Evolutionary conservation across 1,284 basidiomycete species (phyloP).

Genomic region (Microstroma glucosiphilum): DNA sequence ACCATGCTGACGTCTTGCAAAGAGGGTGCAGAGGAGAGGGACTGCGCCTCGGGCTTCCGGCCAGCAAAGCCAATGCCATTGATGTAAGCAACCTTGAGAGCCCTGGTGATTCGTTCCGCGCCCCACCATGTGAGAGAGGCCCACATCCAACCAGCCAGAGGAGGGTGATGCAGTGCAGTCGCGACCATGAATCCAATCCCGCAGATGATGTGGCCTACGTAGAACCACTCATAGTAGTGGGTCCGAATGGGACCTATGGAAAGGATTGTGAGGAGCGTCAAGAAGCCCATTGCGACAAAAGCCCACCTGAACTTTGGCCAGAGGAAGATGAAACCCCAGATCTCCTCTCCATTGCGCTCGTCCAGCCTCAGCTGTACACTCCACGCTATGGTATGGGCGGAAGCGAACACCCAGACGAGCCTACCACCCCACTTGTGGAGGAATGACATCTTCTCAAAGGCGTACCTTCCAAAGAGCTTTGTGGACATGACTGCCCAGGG

Average conservation of each 20-base stretch:
- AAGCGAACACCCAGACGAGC: conserved; percentile 66
- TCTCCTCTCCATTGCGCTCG: conserved; percentile 56
- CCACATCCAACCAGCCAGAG: conserved; percentile 59
- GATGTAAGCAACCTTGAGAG: conserved; percentile 60
- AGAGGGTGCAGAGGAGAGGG: neutral
- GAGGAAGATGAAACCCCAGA: conserved; percentile 63
- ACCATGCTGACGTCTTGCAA: neutral
- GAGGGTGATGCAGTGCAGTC: conserved; percentile 53
- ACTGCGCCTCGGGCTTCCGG: conserved; percentile 30
- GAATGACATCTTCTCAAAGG: conserved; percentile 70
- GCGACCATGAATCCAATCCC: conserved; percentile 46
- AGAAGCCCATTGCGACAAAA: conserved; percentile 63
- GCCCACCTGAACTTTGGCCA: conserved; percentile 70
- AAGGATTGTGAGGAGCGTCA: conserved; percentile 64
- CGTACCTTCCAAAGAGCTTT: conserved; percentile 63
- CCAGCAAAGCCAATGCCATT: conserved; percentile 57
- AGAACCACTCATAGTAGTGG: conserved; percentile 70
- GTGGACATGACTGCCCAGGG: conserved; percentile 75
- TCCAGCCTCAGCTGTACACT: conserved; percentile 62
- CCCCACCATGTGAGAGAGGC: conserved; percentile 63
- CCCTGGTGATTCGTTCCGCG: conserved; percentile 56
- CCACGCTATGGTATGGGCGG: conserved; percentile 69
- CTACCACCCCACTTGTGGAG: conserved; percentile 69
- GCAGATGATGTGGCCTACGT: conserved; percentile 62
- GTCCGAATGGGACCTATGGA: conserved; percentile 64